Evolutionary conservation across 1,284 basidiomycete species (phyloP), one percentile per base, ranked within the genome.

Genomic region (Microbotryum silenes-acaulis): DNA sequence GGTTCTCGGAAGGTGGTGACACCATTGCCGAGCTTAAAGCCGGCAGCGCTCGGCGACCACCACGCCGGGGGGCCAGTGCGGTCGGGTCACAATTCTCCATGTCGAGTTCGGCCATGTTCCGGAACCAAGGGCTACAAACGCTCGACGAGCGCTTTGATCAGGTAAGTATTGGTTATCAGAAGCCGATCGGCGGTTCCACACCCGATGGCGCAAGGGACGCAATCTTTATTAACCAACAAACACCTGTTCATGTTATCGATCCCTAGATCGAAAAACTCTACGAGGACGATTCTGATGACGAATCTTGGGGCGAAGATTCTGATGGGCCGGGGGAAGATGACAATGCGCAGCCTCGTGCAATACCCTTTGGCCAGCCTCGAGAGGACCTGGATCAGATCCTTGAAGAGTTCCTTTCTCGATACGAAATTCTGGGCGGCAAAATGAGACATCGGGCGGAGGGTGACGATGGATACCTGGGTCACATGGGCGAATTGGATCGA

Each of bases 51-150:
- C 85, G 33, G 88, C 87, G 79, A 81, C 83, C 70, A 80, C 85
- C 63, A 69, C 80, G 88, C 70, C 86, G 91, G 69, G 89, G 88
- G 3, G 50, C 45, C 21, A 60, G 56, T 12, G 65, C 66, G 1
- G 56, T 52, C 2, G 70, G 69, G 2, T 90, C 89, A 23, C 90
- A 89, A 14, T 93, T 92, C 79, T 90, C 87, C 74, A 97, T 99
- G 94, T 94, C 88, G 72, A 92, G 89, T 70, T 93, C 91, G 4
- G 91, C 91, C 27, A 92, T 98, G 88, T 90, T 85, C 77, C 82
- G 96, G 48, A 98, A 91, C 71, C 85, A 92, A 70, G 86, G 90
- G 0, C 77, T 98, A 44, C 84, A 88, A 51, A 86, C 85, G 6
- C 80, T 99, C 31, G 96, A 99, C 73, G 91, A 96, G 70, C 84